A percentile compares a stretch with the other conserved stretches of the same genome.
These are phyloP conservation scores for Fusarium nanum DNA, from an alignment of 2,329 filamentous ascomycete genomes.

Conservation along the genomic window DNA sequence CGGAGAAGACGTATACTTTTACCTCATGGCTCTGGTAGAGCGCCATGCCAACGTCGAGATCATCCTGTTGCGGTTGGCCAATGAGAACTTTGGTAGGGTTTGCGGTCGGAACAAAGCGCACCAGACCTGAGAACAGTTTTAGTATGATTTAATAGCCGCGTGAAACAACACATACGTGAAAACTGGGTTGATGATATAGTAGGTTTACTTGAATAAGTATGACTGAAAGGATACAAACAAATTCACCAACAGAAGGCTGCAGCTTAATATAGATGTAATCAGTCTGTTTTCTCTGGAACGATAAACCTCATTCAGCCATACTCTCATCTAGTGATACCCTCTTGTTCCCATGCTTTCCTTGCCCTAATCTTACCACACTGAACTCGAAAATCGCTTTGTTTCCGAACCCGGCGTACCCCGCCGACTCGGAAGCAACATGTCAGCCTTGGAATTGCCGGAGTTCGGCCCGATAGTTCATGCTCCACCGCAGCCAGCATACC, in stretches of 20 bases:
- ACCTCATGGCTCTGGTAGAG: neutral
- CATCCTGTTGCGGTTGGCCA: neutral
- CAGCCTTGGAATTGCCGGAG: neutral
- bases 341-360: neutral
- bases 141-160: neutral
- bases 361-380: neutral
- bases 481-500: neutral
- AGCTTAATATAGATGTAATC: neutral
- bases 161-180: neutral
- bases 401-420: neutral
- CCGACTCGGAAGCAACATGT: neutral
- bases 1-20: constrained; percentile 62
- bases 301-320: neutral
- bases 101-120: neutral
- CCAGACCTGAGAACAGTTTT: neutral
- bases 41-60: neutral
- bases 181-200: neutral
- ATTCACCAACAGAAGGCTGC: neutral
- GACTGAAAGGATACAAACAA: neutral
- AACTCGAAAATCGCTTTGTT: neutral
- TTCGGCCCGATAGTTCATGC: neutral
- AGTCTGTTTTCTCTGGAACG: neutral
- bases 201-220: neutral
- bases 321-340: neutral
- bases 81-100: neutral